Conservation (phyloP, 495 filamentous ascomycete species). For the Aspergillus homomorphus region DNA sequence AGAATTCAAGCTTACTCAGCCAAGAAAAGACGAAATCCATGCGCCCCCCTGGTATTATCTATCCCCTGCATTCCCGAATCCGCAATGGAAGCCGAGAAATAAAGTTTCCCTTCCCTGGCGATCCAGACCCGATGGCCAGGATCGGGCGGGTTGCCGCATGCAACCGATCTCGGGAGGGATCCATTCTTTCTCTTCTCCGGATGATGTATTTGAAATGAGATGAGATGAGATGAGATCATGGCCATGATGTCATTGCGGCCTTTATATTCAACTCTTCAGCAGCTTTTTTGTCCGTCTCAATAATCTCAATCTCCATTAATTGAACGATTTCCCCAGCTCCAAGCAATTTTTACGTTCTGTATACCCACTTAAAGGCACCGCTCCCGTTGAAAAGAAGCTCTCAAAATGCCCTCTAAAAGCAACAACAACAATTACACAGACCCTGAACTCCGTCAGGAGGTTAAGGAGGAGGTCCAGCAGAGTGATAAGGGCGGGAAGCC, state of each 20-base stretch:
- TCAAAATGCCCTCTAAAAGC: slow-evolving; percentile 33
- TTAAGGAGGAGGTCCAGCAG: slow-evolving; percentile 46
- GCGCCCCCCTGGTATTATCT: too few relatives aligned
- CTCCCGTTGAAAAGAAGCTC: neutral
- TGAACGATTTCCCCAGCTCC: too few relatives aligned
- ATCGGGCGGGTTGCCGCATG: neutral
- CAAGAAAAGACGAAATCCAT: too few relatives aligned
- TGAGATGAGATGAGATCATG: neutral
- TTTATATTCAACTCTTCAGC: neutral
- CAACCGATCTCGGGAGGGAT: neutral
- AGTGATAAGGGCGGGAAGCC: slow-evolving; percentile 48
- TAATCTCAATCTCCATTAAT: too few relatives aligned
- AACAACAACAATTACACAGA: slow-evolving; percentile 48
- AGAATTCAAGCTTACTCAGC: too few relatives aligned
- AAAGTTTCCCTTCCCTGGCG: neutral
- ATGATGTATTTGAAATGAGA: neutral
- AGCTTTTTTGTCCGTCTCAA: too few relatives aligned
- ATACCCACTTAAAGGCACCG: too few relatives aligned
- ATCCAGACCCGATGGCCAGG: neutral
- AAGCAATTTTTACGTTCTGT: too few relatives aligned
- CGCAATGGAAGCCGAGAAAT: too few relatives aligned
- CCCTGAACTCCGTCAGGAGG: slow-evolving; percentile 44
- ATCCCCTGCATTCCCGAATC: too few relatives aligned
- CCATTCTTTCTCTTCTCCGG: neutral
- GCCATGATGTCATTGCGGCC: neutral